Base-by-base conservation (phyloP, 495 filamentous ascomycete genomes). In the Penicillium turbatum region DNA sequence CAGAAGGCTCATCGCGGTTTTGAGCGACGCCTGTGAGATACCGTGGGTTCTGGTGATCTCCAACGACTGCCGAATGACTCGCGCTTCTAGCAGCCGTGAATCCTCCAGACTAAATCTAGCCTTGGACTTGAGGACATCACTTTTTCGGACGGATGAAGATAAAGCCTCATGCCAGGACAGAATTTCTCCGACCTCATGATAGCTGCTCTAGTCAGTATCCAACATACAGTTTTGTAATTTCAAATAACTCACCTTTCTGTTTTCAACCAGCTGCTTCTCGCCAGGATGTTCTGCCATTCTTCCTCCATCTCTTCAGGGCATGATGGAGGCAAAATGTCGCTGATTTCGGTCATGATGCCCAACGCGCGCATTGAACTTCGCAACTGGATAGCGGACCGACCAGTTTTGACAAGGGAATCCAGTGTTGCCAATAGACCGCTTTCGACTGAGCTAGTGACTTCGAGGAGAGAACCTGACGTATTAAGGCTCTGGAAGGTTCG, bases 21-120 rank as follows among this genome's bases (percentile, higher is more conserved):
- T 87, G 29, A 97, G 65, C 2, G 92, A 92, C 58, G 93, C 89
- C 63, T 97, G 92, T 2, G 87, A 78, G 16, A 87, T 86, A 30
- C 80, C 87, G 64, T 96, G 90, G 51, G 79, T 82, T 42, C 90
- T 81, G 54, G 86, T 87, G 46, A 95, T 80, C 37, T 79, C 72
- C 6, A 92, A 85, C 2, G 89, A 86, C 24, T 83, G 69, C 2
- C 96, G 75, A 57, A 95, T 80, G 11, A 80, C 80, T 44, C 85
- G 80, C 15, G 89, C 81, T 64, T 97, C 88, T 10, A 86, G 72
- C 7, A 88, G 67, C 34, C 86, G 83, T n/a, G 85, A 79, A 51
- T 87, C 82, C 36, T 78, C 77, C 3, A 75, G 70, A 21, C 71
- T 77, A 17, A 89, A 57, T 19, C 79, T 78, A 13, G 86, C 63